Evolutionary conservation across 164 flowering plant genomes (phyloP), one percentile per base, ranked within the genome.

Genomic region (Liquidambar formosana): DNA sequence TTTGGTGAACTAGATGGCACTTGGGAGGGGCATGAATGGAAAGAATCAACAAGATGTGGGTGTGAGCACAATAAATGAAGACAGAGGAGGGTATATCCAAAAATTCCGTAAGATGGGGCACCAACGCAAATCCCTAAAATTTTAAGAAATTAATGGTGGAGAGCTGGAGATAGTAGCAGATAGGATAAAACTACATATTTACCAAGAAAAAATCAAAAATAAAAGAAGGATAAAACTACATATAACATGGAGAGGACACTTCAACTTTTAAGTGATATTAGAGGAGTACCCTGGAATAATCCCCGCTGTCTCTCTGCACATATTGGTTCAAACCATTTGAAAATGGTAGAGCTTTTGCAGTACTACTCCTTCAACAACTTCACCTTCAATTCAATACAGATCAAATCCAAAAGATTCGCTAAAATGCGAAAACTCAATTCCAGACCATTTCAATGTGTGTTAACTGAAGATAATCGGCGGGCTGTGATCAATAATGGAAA

Each of bases 401-500:
- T 52, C 28, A 63, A 54, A 49, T 15, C 66, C 44, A 72, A 15
- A 71, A 70, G 27, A 18, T 33, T 48, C 2, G 23, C n/a, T 49
- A 25, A 38, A 0, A 23, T 45, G 5, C 46, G 26, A 59, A 76
- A 61, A 61, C 25, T 52, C 23, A 33, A 46, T 63, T 53, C 45
- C 18, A 73, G 72, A 23, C 66, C 69, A 16, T 45, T 73, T 38
- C 45, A 53, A 26, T 81, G 85, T 57, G 75, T 73, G 80, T 51
- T 77, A 49, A 70, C 68, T 11, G 81, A 70, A 22, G 79, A 79
- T 44, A 67, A 83, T 8, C 14, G 78, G 27, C 60, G 71, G 27
- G 43, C 49, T 43, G 75, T 73, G 11, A 88, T 88, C 65, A 88
- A 82, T 80, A 85, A 79, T 52, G 89, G 92, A 10, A 80, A 80